These are phyloP conservation scores for Sungouiella blattae DNA, from an alignment of 805 yeast species.

Conservation along the genomic window DNA sequence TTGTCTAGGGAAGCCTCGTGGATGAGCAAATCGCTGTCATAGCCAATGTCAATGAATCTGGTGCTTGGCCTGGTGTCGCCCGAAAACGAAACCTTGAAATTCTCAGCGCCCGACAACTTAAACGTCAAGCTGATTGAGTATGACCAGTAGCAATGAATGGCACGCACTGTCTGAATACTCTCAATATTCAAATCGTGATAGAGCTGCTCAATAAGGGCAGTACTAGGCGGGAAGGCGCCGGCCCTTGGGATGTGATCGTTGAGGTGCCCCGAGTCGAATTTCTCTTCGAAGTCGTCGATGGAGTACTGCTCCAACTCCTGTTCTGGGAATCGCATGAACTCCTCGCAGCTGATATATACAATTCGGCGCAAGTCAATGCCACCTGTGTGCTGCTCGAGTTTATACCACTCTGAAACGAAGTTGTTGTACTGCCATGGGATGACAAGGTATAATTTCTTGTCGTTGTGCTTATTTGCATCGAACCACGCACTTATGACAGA, in stretches of 20 bases:
- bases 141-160: conserved; percentile 81
- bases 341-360: conserved; percentile 58
- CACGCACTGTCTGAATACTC: conserved; percentile 60
- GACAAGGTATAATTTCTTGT: conserved; percentile 50
- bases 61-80: conserved; percentile 91
- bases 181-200: conserved; percentile 41
- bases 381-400: conserved; percentile 37
- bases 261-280: conserved; percentile 21
- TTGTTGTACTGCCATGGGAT: conserved; percentile 71
- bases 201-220: conserved; percentile 28
- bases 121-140: conserved; percentile 60
- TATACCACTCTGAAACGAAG: conserved; percentile 68
- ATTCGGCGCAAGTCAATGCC: conserved; percentile 39
- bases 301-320: conserved; percentile 27
- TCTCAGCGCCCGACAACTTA: conserved; percentile 33
- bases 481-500: conserved; percentile 72
- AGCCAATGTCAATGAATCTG: conserved; percentile 64
- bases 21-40: conserved; percentile 65
- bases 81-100: conserved; percentile 77
- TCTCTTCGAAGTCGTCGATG: conserved; percentile 31
- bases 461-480: conserved; percentile 27
- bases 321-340: conserved; percentile 34
- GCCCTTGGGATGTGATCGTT: conserved; percentile 14
- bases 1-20: conserved; percentile 95
- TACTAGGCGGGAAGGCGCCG: conserved; percentile 23